A percentile compares a stretch with the other conserved stretches of the same genome.
phyloP scores from a whole-genome alignment of 2,329 filamentous ascomycete species.

The Fusarium buxicola region DNA sequence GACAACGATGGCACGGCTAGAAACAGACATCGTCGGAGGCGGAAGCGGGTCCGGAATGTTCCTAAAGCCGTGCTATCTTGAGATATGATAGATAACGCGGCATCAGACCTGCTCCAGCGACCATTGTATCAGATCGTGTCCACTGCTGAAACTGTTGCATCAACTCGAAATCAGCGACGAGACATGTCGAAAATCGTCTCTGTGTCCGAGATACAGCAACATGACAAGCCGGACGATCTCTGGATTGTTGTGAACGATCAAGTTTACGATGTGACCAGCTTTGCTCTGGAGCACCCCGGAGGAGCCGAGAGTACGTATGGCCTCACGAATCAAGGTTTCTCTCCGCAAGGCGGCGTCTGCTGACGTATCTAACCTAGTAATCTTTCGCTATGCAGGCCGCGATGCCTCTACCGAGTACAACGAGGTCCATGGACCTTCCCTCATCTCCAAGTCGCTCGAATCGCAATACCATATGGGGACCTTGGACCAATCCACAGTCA shows the following conservation, averaged over 20 bases:
- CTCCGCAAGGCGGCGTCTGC: no score
- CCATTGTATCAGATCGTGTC: no score
- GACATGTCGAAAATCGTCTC: slow-evolving; percentile 49
- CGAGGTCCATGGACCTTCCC: slow-evolving; percentile 34
- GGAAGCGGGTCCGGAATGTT: no score
- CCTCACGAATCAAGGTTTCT: no score
- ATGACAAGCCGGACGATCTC: slow-evolving; percentile 60
- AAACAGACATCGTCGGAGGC: no score
- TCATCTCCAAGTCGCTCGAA: slow-evolving; percentile 37
- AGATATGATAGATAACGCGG: no score
- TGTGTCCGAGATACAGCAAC: slow-evolving; percentile 57
- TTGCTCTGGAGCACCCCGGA: slow-evolving; percentile 41
- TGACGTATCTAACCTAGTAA: slow-evolving; percentile 27
- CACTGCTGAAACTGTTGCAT: no score
- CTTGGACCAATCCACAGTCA: no score
- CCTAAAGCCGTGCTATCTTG: no score
- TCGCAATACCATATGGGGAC: neutral
- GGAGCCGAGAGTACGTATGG: slow-evolving; percentile 28
- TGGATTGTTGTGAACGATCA: slow-evolving; percentile 77
- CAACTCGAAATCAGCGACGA: no score
- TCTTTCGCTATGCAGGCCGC: slow-evolving; percentile 40
- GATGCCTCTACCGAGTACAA: slow-evolving; percentile 45
- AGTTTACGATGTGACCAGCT: slow-evolving; percentile 66
- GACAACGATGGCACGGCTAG: no score
- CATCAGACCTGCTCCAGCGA: no score